A percentile compares a stretch with the other conserved stretches of the same genome.
phyloP scores from a whole-genome alignment of 73 alveolate genomes.

The Tetrahymena thermophila region DNA sequence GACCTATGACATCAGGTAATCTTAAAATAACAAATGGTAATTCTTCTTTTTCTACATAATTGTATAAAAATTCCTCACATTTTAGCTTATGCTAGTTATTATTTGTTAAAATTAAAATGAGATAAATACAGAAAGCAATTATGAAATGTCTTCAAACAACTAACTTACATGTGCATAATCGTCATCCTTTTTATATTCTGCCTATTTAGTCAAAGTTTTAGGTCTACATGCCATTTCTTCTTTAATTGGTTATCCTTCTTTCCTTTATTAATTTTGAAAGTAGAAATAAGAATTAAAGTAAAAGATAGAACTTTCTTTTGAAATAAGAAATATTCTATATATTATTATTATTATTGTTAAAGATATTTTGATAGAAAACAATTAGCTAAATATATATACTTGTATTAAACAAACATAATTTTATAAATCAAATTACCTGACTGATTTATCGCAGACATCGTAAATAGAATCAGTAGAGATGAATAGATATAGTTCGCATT shows the following conservation, averaged over 20 bases:
- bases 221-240: conserved; percentile 29
- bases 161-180: conserved; percentile 27
- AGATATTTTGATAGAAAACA: not conserved
- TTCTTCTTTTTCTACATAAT: not conserved
- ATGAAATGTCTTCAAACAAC: not conserved
- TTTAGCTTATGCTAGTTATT: conserved; percentile 18
- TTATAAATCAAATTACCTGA: not conserved
- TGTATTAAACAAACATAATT: too few species aligned
- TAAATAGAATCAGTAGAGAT: conserved; percentile 44
- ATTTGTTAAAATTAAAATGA: too few species aligned
- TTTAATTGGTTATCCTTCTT: conserved; percentile 1
- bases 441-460: conserved; percentile 18
- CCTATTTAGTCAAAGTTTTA: not conserved
- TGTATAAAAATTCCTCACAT: conserved; percentile 29
- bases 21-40: conserved; percentile 39
- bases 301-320: not conserved
- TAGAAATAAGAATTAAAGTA: not conserved
- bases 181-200: conserved; percentile 11
- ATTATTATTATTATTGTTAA: too few species aligned
- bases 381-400: not conserved
- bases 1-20: conserved; percentile 77
- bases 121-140: too few species aligned
- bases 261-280: not conserved
- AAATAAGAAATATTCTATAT: not conserved
- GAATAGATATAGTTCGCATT: conserved; percentile 17